Conservation (phyloP, 306 rosid genomes). For the Fragaria nilgerrensis region DNA sequence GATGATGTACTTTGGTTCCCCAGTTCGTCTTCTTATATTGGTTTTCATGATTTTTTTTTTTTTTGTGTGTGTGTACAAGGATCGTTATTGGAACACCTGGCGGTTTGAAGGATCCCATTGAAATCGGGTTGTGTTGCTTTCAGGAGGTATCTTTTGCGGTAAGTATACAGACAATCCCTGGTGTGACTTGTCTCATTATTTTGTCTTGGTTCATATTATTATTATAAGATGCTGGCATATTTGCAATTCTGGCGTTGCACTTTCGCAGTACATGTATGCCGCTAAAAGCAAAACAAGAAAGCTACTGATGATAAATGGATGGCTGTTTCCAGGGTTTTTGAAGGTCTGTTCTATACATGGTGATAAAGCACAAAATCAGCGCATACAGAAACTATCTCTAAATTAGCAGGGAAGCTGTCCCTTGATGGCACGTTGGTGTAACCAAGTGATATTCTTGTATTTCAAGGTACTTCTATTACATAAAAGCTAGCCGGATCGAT, state of each 20-base stretch:
- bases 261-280: not conserved
- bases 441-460: not conserved
- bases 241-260: not conserved
- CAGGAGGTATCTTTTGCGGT: slow-evolving; percentile 84
- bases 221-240: not conserved
- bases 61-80: slow-evolving; percentile 39
- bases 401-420: slow-evolving; percentile 84
- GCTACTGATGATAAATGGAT: slow-evolving; percentile 22
- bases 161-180: slow-evolving; percentile 24
- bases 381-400: slow-evolving; percentile 70
- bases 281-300: slow-evolving; percentile 23
- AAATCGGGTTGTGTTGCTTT: slow-evolving; percentile 73
- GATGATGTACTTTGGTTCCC: too few species aligned
- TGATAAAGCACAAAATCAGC: slow-evolving; percentile 83
- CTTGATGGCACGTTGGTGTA: slow-evolving; percentile 58
- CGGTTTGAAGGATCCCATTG: slow-evolving; percentile 83
- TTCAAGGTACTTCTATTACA: too few species aligned
- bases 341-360: slow-evolving; percentile 91
- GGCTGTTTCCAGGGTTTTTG: slow-evolving; percentile 68
- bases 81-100: slow-evolving; percentile 97
- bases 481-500: too few species aligned
- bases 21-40: not conserved
- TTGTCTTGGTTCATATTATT: not conserved
- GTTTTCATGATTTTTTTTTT: not conserved
- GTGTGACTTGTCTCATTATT: not conserved